Evolutionary conservation across 805 yeast genomes (phyloP), one percentile per base, ranked within the genome.

Genomic region (Metschnikowia reukaufii): DNA sequence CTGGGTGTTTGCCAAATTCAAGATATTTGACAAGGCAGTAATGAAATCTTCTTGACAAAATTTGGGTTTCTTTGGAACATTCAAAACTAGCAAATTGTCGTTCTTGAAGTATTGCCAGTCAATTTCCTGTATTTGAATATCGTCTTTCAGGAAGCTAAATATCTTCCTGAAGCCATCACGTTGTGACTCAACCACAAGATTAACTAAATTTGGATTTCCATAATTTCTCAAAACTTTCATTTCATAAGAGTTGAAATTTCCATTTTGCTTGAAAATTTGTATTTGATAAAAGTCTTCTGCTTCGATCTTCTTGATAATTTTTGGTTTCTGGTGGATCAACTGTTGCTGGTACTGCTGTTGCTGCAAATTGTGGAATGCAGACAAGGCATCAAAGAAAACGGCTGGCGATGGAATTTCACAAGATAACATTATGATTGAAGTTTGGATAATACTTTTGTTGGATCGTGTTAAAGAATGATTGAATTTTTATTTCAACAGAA

Each of bases 301-400:
- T 49, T 71, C 76, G 9, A 66, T 52, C 47, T 64, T 63, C 56
- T 65, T 69, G 35, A 69, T 54, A n/a, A 68, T 63, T 49, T 60
- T 64, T 4, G 73, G 56, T 7, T 48, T 41, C 13, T 44, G 46
- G 13, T 42, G 41, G 15, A 44, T 45, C 49, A 47, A 39, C 36
- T 42, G 51, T 8, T 37, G 30, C 16, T 49, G 48, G 34, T 47
- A 42, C 17, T 49, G 52, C 23, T 41, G 43, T 36, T 49, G 57
- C 42, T 52, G 56, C 44, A 45, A 50, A 18, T 38, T 38, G 19
- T 54, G 56, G 46, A 54, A 44, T 13, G 45, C 47, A 34, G 42
- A 30, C 43, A 55, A 53, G 16, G 53, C 49, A 31, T 50, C 50
- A 25, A 50, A 44, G 23, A 50, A 48, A 35, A 36, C 35, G 27